Evolutionary conservation across 2,329 filamentous ascomycete genomes (phyloP).

Genomic region (Aspergillus intermedius): DNA sequence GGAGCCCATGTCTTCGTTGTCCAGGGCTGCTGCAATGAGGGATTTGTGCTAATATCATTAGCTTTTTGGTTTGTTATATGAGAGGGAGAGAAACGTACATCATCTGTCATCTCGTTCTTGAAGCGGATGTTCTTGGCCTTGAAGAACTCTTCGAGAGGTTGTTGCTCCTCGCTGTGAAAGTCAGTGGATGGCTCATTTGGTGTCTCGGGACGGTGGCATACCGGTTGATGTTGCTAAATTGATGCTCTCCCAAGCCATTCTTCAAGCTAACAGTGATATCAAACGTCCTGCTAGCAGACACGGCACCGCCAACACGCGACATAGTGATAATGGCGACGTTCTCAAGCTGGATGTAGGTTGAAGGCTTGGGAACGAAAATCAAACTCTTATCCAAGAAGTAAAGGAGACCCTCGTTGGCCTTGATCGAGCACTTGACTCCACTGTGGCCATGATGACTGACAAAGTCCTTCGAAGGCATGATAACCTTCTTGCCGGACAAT

Average conservation of each 20-base stretch:
- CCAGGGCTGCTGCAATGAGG: conserved; percentile 70
- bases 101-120: conserved; percentile 98
- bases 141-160: conserved; percentile 95
- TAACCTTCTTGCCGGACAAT: conserved; percentile 89
- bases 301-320: conserved; percentile 87
- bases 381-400: conserved; percentile 98
- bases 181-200: conserved; percentile 15
- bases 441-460: conserved; percentile 85
- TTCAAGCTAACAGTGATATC: conserved; percentile 94
- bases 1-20: conserved; percentile 73
- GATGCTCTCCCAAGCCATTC: conserved; percentile 75
- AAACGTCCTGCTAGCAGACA: conserved; percentile 91
- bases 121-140: conserved; percentile 89
- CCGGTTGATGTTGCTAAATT: conserved; percentile 99
- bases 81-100: conserved; percentile 53
- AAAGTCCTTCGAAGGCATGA: conserved; percentile 90
- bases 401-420: conserved; percentile 94
- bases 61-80: background rate
- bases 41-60: conserved; percentile 28
- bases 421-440: conserved; percentile 99
- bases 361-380: conserved; percentile 97
- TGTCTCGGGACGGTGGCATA: conserved; percentile 22
- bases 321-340: conserved; percentile 88
- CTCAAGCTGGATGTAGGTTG: conserved; percentile 94
- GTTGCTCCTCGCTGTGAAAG: conserved; percentile 68